A percentile compares a stretch with the other conserved stretches of the same genome.
phyloP scores from a whole-genome alignment of 2,329 filamentous ascomycete genomes.

The Paracoccidioides brasiliensis region DNA sequence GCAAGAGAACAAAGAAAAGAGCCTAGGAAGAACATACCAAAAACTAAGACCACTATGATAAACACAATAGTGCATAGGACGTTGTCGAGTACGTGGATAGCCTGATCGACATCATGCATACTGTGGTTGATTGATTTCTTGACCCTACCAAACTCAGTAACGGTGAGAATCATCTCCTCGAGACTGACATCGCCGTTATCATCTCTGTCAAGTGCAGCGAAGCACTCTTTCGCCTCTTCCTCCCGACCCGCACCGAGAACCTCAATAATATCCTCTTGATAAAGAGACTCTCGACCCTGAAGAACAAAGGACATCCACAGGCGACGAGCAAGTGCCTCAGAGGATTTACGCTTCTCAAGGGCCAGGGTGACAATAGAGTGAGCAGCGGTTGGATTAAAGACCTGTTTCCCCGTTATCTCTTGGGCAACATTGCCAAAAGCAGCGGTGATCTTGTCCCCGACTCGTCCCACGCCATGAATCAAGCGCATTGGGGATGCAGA shows the following conservation, averaged over 20 bases:
- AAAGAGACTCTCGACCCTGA: constrained; percentile 71
- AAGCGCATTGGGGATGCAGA: constrained; percentile 65
- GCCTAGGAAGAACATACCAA: constrained; percentile 42
- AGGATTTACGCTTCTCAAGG: constrained; percentile 67
- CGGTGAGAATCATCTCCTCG: constrained; percentile 85
- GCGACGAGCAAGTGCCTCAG: constrained; percentile 83
- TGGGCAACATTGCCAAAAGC: constrained; percentile 86
- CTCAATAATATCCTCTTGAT: constrained; percentile 68
- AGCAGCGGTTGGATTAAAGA: constrained; percentile 83
- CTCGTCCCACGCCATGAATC: constrained; percentile 57
- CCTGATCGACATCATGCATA: constrained; percentile 96
- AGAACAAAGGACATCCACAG: constrained; percentile 98
- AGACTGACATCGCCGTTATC: constrained; percentile 87
- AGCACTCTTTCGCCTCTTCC: constrained; percentile 74
- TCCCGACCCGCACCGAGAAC: constrained; percentile 66
- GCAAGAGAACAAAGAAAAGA: constrained; percentile 12
- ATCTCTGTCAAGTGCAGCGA: constrained; percentile 68
- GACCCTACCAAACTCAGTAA: constrained; percentile 71
- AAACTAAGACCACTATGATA: constrained; percentile 70
- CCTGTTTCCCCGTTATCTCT: constrained; percentile 88
- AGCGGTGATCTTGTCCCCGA: constrained; percentile 85
- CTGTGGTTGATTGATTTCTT: constrained; percentile 80
- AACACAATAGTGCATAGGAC: constrained; percentile 71
- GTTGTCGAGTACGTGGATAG: constrained; percentile 78
- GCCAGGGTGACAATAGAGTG: constrained; percentile 84